These are phyloP conservation scores for Claviceps fusiformis DNA, from an alignment of 2,329 filamentous ascomycete species.

Conservation along the genomic window DNA sequence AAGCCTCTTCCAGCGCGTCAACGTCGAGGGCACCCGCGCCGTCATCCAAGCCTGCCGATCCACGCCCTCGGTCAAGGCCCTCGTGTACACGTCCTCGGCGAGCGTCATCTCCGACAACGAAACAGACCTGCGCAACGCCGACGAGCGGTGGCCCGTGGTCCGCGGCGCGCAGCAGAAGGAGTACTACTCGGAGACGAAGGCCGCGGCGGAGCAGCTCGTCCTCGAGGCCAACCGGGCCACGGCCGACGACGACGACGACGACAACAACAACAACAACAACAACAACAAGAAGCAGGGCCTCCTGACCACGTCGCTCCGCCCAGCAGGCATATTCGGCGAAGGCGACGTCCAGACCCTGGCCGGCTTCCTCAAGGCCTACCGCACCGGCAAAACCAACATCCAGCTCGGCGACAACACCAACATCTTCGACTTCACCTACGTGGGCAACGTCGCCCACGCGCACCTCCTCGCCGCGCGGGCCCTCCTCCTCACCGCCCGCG, in stretches of 20 bases:
- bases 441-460: constrained; percentile 54
- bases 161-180: constrained; percentile 57
- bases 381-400: constrained; percentile 54
- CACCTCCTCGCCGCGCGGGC: constrained; percentile 70
- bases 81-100: constrained; percentile 85
- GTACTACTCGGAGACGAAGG: constrained; percentile 76
- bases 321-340: constrained; percentile 82
- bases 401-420: constrained; percentile 63
- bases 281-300: constrained; percentile 27
- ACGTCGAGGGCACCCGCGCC: constrained; percentile 72
- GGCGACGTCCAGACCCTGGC: constrained; percentile 68
- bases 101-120: constrained; percentile 76
- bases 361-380: constrained; percentile 59
- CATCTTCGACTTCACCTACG: constrained; percentile 52
- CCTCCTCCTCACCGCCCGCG: constrained; percentile 46
- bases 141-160: constrained; percentile 70
- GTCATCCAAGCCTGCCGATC: constrained; percentile 61
- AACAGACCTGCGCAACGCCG: constrained; percentile 67
- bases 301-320: constrained; percentile 69
- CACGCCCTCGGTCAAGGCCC: constrained; percentile 45
- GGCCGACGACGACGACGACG: constrained; percentile 18
- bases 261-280: background rate
- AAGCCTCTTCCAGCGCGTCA: constrained; percentile 63
- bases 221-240: constrained; percentile 56
- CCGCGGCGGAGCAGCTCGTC: constrained; percentile 69